A percentile compares a stretch with the other conserved stretches of the same genome.
These are phyloP conservation scores for Babesia ovata DNA, from an alignment of 169 alveolate species.

Conservation along the genomic window DNA sequence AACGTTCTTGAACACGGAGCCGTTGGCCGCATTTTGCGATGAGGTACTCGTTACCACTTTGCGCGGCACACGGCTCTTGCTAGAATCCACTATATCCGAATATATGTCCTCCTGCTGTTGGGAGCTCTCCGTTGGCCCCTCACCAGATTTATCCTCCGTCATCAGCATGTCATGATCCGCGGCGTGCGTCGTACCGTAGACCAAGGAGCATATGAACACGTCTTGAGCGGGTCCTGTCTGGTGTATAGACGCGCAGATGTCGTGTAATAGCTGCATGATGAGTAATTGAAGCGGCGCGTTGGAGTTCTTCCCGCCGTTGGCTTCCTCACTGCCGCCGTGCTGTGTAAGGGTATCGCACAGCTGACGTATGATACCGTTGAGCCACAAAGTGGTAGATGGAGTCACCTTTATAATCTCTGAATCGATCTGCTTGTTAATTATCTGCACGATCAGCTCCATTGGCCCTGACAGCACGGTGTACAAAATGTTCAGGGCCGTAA, in stretches of 20 bases:
- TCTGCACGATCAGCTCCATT: slow-evolving; percentile 43
- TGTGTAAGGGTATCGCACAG: slow-evolving; percentile 26
- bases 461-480: slow-evolving; percentile 31
- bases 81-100: slow-evolving; percentile 6
- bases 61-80: slow-evolving; percentile 6
- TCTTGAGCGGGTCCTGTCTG: slow-evolving; percentile 47
- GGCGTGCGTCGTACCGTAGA: slow-evolving; percentile 27
- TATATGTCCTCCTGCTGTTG: slow-evolving; percentile 33
- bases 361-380: slow-evolving; percentile 27
- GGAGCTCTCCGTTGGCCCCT: background rate
- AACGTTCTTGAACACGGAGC: background rate
- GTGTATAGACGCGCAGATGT: slow-evolving; percentile 40
- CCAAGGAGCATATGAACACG: slow-evolving; percentile 21
- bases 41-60: background rate
- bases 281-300: slow-evolving; percentile 26
- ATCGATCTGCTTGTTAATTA: slow-evolving; percentile 41
- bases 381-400: slow-evolving; percentile 22
- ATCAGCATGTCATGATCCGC: slow-evolving; percentile 4
- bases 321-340: background rate
- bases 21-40: background rate
- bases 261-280: slow-evolving; percentile 34
- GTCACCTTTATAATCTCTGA: slow-evolving; percentile 53
- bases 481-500: slow-evolving; percentile 42
- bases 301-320: background rate
- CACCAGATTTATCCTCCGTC: background rate